These are phyloP conservation scores for Sordariomycetes sp. DNA, from an alignment of 2,329 filamentous ascomycete genomes.

Conservation along the genomic window DNA sequence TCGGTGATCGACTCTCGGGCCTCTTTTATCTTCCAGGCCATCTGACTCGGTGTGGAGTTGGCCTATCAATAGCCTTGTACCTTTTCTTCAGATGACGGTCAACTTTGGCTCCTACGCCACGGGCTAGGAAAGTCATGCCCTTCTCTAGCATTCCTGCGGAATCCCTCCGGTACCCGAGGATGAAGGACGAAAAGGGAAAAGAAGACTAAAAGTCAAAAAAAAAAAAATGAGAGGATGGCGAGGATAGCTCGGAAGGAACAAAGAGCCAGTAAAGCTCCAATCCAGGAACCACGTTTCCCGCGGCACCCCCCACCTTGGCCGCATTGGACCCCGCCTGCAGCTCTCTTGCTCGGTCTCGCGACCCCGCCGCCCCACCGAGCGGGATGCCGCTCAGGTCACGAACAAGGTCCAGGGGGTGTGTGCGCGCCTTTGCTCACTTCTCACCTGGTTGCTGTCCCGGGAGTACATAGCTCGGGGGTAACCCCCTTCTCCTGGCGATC, in stretches of 20 bases:
- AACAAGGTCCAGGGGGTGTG: too few relatives aligned
- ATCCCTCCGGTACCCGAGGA: not conserved
- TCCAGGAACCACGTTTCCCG: conserved; percentile 2
- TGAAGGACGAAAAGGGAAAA: not conserved
- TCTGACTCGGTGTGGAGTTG: not conserved
- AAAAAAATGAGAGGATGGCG: not conserved
- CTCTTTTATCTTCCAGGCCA: not conserved
- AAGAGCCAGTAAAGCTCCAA: conserved; percentile 1
- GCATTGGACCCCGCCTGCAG: not conserved
- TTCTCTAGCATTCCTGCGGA: not conserved
- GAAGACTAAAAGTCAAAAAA: too few relatives aligned
- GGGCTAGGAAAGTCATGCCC: not conserved
- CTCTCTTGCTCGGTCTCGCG: not conserved
- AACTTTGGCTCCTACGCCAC: not conserved
- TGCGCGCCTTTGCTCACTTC: too few relatives aligned
- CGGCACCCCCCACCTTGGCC: not conserved
- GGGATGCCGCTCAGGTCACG: too few relatives aligned
- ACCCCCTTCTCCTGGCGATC: too few relatives aligned
- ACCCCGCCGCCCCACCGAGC: too few relatives aligned
- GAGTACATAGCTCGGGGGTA: too few relatives aligned
- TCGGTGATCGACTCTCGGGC: not conserved
- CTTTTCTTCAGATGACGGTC: too few relatives aligned
- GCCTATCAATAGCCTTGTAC: not conserved
- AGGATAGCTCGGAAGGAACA: not conserved
- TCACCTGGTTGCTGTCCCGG: too few relatives aligned